These are phyloP conservation scores for Annulohypoxylon bovei DNA, from an alignment of 495 filamentous ascomycete genomes.

Conservation along the genomic window DNA sequence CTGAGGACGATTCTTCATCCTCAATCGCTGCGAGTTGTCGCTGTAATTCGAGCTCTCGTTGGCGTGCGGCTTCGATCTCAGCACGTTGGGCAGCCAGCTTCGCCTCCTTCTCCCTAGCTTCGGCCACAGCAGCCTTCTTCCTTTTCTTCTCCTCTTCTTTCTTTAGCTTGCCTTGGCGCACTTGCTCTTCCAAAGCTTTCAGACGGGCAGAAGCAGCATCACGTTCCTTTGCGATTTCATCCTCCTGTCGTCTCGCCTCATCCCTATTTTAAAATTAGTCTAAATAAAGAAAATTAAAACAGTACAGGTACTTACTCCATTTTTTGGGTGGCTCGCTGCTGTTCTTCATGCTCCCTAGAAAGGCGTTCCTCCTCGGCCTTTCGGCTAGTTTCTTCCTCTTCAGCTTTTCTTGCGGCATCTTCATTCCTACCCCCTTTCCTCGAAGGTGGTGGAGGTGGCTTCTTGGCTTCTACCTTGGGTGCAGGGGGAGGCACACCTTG, in stretches of 20 bases:
- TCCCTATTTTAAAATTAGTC: slow-evolving; percentile 64
- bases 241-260: slow-evolving; percentile 78
- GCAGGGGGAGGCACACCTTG: slow-evolving; percentile 70
- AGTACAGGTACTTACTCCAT: slow-evolving; percentile 77
- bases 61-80: slow-evolving; percentile 89
- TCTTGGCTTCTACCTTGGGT: slow-evolving; percentile 70
- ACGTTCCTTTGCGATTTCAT: slow-evolving; percentile 80
- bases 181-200: slow-evolving; percentile 90
- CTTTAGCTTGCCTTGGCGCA: slow-evolving; percentile 93
- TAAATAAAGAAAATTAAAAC: slow-evolving; percentile 33
- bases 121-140: slow-evolving; percentile 85
- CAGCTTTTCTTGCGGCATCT: slow-evolving; percentile 62
- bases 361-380: slow-evolving; percentile 64
- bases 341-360: slow-evolving; percentile 77
- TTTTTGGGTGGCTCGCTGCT: slow-evolving; percentile 75
- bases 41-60: slow-evolving; percentile 87
- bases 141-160: slow-evolving; percentile 93
- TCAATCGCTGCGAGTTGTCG: slow-evolving; percentile 85
- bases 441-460: slow-evolving; percentile 86
- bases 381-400: slow-evolving; percentile 66
- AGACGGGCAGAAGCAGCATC: slow-evolving; percentile 84
- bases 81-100: slow-evolving; percentile 85
- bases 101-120: slow-evolving; percentile 89
- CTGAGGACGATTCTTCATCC: slow-evolving; percentile 76
- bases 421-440: slow-evolving; percentile 76